Evolutionary conservation across 257 asterid species (phyloP), one percentile per base, ranked within the genome.

Genomic region (Solanum sitiens): DNA sequence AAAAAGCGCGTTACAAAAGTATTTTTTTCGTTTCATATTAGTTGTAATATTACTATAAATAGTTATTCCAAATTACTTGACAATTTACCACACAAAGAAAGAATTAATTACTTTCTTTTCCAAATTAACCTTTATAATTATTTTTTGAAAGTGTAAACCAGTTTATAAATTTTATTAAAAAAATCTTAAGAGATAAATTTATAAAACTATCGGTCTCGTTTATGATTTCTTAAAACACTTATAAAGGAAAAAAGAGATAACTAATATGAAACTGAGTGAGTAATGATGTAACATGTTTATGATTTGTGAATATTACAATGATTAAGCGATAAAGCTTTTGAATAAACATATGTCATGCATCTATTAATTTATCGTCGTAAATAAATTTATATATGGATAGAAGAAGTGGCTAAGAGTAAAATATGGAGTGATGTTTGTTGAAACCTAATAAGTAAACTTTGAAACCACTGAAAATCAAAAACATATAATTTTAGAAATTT

Each of bases 351-450:
- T 72, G 47, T 2, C 47, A 35, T 73, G 12, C 47, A 20, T 72
- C 47, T 73, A 73, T 18, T 35, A 10, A 35, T 35, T 71, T 71
- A 39, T 4, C 8, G 25, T 33, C 8, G 25, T 16, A 32, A 33
- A 15, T 71, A 61, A 61, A 10, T 21, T 21, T 21, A 23, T 23
- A 61, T 61, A 61, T 61, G 70, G 70, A 61, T 30, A 61, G 14
- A 56, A 84, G 32, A 88, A 87, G 88, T 47, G 94, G 94, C 92
- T 23, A n/a, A 85, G 90, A 91, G 92, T 86, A 80, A 91, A 91
- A 86, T 71, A 33, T 73, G 94, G 92, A 72, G 50, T 8, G 3
- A 44, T 85, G 87, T 47, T 82, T 67, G 80, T 87, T 72, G 32
- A 88, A 86, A 88, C 84, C 67, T 84, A 76, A 89, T 70, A n/a